Conservation (phyloP, 164 flowering plant genomes). For the Euptelea pleiosperma region DNA sequence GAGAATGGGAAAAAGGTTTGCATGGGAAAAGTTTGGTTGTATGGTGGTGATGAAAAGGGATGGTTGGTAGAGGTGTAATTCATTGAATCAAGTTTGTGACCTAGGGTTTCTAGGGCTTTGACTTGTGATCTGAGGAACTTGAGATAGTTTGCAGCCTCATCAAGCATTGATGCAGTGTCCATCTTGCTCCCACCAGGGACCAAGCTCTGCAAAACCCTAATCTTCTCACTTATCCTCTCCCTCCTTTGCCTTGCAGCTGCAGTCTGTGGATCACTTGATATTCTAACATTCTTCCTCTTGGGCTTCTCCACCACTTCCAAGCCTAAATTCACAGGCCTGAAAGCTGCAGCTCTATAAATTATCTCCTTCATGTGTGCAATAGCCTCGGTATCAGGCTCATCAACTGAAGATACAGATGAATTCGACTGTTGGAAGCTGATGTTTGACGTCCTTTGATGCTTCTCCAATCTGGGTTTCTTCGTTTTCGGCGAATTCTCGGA, state of each 20-base stretch:
- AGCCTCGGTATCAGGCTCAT: conserved; percentile 76
- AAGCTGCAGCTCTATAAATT: conserved; percentile 84
- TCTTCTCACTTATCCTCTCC: conserved; percentile 88
- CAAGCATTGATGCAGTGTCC: conserved; percentile 99
- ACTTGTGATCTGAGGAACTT: conserved; percentile 86
- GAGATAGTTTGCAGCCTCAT: conserved; percentile 96
- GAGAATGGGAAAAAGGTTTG: conserved; percentile 38
- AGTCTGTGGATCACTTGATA: conserved; percentile 92
- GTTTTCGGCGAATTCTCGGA: conserved; percentile 35
- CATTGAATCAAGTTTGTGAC: conserved; percentile 36
- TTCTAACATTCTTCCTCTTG: conserved; percentile 80
- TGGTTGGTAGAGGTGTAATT: conserved; percentile 22
- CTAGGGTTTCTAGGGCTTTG: conserved; percentile 58
- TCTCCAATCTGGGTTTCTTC: conserved; percentile 49
- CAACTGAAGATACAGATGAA: conserved; percentile 25
- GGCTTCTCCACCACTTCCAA: conserved; percentile 72
- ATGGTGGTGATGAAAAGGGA: conserved; percentile 37
- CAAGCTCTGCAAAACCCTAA: conserved; percentile 78
- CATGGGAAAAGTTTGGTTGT: conserved; percentile 49
- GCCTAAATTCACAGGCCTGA: conserved; percentile 77
- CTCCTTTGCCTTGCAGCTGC: conserved; percentile 95
- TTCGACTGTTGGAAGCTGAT: conserved; percentile 65
- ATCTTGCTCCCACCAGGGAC: conserved; percentile 96
- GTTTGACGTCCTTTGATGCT: conserved; percentile 44
- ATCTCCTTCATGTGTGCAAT: conserved; percentile 92